These are phyloP conservation scores for Cladorrhinum samala DNA, from an alignment of 495 filamentous ascomycete species.

Conservation along the genomic window DNA sequence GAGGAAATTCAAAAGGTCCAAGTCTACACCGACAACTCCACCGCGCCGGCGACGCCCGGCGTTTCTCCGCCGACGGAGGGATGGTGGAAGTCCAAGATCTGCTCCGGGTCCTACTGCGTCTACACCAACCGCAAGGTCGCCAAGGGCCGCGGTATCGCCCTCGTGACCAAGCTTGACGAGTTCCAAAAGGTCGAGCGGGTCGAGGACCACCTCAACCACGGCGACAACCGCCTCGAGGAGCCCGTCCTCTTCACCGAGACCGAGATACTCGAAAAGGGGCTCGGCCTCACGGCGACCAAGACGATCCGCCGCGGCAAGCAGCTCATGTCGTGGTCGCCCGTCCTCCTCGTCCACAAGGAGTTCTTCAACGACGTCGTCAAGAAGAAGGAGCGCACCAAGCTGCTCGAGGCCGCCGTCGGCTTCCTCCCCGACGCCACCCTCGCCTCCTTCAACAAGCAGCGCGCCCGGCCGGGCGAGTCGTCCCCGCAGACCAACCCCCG, in stretches of 20 bases:
- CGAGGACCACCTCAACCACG: constrained; percentile 21
- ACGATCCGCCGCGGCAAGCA: constrained; percentile 21
- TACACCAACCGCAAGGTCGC: constrained; percentile 25
- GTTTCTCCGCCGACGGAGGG: constrained; percentile 14
- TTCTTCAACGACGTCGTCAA: constrained; percentile 21
- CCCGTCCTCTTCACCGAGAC: constrained; percentile 9
- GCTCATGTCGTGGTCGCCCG: constrained; percentile 24
- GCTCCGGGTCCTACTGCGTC: constrained; percentile 29
- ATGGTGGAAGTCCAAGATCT: constrained; percentile 27
- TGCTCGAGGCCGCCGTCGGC: constrained; percentile 27
- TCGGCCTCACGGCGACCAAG: constrained; percentile 19
- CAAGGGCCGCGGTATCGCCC: constrained; percentile 22
- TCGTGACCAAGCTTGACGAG: constrained; percentile 22
- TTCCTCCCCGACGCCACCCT: constrained; percentile 25
- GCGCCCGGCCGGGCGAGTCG: constrained; percentile 1
- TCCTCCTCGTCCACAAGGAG: constrained; percentile 27
- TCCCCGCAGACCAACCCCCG: not conserved
- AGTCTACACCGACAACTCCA: constrained; percentile 22
- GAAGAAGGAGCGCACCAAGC: constrained; percentile 15
- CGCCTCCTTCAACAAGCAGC: constrained; percentile 19
- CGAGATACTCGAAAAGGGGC: constrained; percentile 25
- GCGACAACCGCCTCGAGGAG: constrained; percentile 16
- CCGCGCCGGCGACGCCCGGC: not conserved
- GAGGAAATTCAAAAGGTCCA: constrained; percentile 23
- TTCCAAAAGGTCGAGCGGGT: constrained; percentile 20